Percentiles rank a stretch among this genome's conserved stretches.
Evolutionary conservation across 73 alveolate species (phyloP).

Genomic region (Blepharisma japonicum): DNA sequence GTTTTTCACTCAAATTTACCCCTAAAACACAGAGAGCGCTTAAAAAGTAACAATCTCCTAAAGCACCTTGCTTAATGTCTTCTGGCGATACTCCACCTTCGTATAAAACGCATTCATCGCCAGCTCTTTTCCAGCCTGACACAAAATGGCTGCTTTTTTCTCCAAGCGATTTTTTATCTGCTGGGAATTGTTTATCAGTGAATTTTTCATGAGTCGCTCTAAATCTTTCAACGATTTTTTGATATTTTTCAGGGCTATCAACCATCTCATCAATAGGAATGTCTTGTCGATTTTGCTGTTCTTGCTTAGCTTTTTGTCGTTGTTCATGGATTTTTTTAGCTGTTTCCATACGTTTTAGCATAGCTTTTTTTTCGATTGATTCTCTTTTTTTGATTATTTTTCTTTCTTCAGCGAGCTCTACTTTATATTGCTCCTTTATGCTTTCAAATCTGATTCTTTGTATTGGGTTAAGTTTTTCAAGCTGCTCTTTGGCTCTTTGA

Average conservation of each 20-base stretch:
- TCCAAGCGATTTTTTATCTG: slow-evolving; percentile 40
- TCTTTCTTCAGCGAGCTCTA: slow-evolving; percentile 42
- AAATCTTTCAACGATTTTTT: slow-evolving; percentile 44
- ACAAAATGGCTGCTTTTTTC: slow-evolving; percentile 41
- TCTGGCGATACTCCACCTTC: slow-evolving; percentile 48
- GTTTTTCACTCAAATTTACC: slow-evolving; percentile 40
- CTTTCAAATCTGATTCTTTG: slow-evolving; percentile 44
- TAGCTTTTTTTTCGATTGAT: slow-evolving; percentile 51
- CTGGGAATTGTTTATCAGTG: slow-evolving; percentile 56
- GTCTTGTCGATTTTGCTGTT: slow-evolving; percentile 28
- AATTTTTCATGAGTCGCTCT: slow-evolving; percentile 37
- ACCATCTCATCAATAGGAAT: slow-evolving; percentile 37
- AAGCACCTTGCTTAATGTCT: slow-evolving; percentile 67
- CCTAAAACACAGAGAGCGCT: slow-evolving; percentile 72
- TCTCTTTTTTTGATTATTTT: slow-evolving; percentile 60
- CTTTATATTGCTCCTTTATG: slow-evolving; percentile 42
- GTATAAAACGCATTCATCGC: slow-evolving; percentile 42
- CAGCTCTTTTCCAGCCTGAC: slow-evolving; percentile 60
- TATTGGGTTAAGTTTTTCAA: slow-evolving; percentile 51
- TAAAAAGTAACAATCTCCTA: slow-evolving; percentile 77
- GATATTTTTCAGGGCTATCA: slow-evolving; percentile 53
- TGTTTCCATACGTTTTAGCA: slow-evolving; percentile 38
- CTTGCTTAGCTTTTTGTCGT: slow-evolving; percentile 32
- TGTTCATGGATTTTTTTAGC: slow-evolving; percentile 36
- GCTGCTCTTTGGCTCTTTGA: slow-evolving; percentile 33